Evolutionary conservation across 2,329 filamentous ascomycete genomes (phyloP), one percentile per base, ranked within the genome.

Genomic region (Shiraia bambusicola): DNA sequence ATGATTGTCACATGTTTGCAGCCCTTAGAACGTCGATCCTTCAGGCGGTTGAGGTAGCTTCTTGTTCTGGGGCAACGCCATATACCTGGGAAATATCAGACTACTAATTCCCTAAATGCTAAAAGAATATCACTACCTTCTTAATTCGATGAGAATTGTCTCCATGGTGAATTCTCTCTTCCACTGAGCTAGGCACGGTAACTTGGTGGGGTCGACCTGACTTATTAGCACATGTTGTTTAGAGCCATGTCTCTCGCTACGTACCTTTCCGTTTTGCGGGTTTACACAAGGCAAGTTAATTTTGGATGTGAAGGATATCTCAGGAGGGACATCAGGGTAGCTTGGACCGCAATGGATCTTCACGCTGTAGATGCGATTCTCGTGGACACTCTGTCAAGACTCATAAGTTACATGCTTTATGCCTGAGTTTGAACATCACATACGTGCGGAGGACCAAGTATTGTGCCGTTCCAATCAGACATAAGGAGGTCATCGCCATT

Each of bases 381-480:
- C 93, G 69, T 97, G 92, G 49, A 86, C 90, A 72, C 90, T 95
- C 88, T 93, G 63, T 8, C 19, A 13, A 24, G 36, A 7, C 9
- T 6, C 28, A 30, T 60, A 24, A 59, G 46, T 38, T 22, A 9
- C 3, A 2, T 22, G 19, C 4, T 2, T 11, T 1, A 5, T 12
- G n/a, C 22, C 7, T 52, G 38, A 3, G 25, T n/a, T 12, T 14
- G 27, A 31, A 25, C 25, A 33, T 33, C 8, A 75, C 87, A 65
- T 78, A 96, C 93, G 71, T 97, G 91, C 68, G 93, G 92, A 57
- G 93, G 93, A 1, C 93, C 93, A 35, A 96, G 83, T 54, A 98
- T 97, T 12, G 93, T 98, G 62, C 92, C 93, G 65, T 95, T 95
- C 93, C 93, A 98, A 77, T 96, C 90, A 52, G 87, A 92, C 91